Conservation (phyloP, 768 basidiomycete genomes). For the Neoboletus magnificus region DNA sequence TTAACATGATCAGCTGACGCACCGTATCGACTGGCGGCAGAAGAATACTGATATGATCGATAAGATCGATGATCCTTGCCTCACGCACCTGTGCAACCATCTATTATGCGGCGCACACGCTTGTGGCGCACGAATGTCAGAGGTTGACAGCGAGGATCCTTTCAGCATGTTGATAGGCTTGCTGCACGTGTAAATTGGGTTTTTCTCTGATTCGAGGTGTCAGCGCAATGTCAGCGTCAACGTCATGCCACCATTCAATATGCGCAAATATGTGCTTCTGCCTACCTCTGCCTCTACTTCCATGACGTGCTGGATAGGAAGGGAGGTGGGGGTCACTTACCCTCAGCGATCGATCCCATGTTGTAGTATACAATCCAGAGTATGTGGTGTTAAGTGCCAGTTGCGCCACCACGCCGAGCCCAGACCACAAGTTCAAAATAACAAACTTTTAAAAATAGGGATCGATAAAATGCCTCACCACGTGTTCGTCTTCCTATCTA, state of each 20-base stretch:
- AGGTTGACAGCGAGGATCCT: background rate
- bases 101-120: slow-evolving; percentile 8
- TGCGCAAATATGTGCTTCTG: background rate
- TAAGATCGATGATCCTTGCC: background rate
- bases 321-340: background rate
- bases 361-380: too few species aligned
- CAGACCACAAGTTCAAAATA: background rate
- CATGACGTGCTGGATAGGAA: background rate
- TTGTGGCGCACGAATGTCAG: slow-evolving; percentile 13
- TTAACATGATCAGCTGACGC: background rate
- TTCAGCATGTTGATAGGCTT: background rate
- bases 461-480: background rate
- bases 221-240: background rate
- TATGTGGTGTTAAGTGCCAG: background rate
- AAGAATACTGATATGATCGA: background rate
- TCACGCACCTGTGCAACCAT: background rate
- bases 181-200: background rate
- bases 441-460: too few species aligned
- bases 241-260: background rate
- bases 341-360: background rate
- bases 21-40: background rate
- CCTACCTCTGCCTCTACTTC: background rate
- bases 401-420: background rate
- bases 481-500: background rate
- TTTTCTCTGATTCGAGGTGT: background rate